These are phyloP conservation scores for Bruguiera gymnorhiza DNA, from an alignment of 345 rosid species.

Conservation along the genomic window DNA sequence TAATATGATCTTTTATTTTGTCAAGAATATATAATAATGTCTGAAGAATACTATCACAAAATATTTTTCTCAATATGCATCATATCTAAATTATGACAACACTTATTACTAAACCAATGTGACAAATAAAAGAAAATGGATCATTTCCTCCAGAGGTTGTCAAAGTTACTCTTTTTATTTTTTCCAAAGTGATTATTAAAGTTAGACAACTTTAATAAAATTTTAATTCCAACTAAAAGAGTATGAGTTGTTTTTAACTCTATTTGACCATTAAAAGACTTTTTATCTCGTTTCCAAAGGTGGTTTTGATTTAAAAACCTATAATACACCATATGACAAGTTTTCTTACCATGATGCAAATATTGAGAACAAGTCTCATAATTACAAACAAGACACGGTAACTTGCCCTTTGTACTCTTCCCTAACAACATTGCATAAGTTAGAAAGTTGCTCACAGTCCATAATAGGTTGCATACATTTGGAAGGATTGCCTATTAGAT, in stretches of 20 bases:
- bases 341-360: neutral
- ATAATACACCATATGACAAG: neutral
- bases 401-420: neutral
- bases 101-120: neutral
- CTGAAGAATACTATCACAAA: neutral
- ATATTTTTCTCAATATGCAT: slow-evolving; percentile 12
- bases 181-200: neutral
- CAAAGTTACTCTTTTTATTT: neutral
- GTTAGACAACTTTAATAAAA: neutral
- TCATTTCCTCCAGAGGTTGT: neutral
- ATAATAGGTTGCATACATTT: neutral
- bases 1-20: neutral
- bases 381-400: neutral
- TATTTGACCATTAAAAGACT: too few relatives aligned
- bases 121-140: neutral
- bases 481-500: neutral
- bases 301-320: neutral
- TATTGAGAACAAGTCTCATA: neutral
- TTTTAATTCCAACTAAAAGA: neutral
- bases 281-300: too few relatives aligned
- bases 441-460: neutral
- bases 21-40: neutral
- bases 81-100: neutral
- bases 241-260: neutral
- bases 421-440: neutral